A percentile compares a stretch with the other conserved stretches of the same genome.
Conservation (phyloP, 352 stramenopile genomes). For the Phytopythium litorale region DNA sequence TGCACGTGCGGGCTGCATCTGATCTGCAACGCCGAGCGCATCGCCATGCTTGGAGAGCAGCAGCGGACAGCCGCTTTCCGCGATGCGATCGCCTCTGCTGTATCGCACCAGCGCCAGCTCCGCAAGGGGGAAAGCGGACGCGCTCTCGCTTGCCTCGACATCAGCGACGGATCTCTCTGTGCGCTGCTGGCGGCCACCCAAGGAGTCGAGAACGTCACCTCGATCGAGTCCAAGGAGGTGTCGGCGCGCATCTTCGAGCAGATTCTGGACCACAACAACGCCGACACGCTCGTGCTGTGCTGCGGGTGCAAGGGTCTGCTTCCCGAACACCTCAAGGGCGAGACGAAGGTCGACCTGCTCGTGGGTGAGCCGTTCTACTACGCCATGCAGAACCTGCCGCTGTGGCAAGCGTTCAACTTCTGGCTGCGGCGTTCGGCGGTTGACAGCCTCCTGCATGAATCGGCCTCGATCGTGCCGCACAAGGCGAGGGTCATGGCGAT, state of each 20-base stretch:
- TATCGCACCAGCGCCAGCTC: slow-evolving; percentile 12
- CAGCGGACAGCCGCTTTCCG: slow-evolving; percentile 31
- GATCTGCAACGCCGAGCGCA: slow-evolving; percentile 75
- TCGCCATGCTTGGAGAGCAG: slow-evolving; percentile 65
- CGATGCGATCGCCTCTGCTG: slow-evolving; percentile 31
- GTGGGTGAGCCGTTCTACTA: slow-evolving; percentile 83
- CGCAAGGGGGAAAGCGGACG: slow-evolving; percentile 4
- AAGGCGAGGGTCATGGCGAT: slow-evolving; percentile 46
- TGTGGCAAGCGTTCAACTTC: slow-evolving; percentile 84
- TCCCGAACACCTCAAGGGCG: slow-evolving; percentile 48
- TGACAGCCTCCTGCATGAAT: slow-evolving; percentile 23
- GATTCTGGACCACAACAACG: slow-evolving; percentile 48
- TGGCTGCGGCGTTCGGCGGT: slow-evolving; percentile 69
- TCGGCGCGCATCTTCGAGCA: slow-evolving; percentile 75
- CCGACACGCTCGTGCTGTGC: slow-evolving; percentile 52
- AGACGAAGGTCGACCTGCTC: slow-evolving; percentile 50
- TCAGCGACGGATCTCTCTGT: slow-evolving; percentile 70
- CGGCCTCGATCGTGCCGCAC: slow-evolving; percentile 47
- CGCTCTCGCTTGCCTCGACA: slow-evolving; percentile 55
- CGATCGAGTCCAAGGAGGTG: slow-evolving; percentile 79
- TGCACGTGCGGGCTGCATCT: slow-evolving; percentile 76
- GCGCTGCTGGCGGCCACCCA: slow-evolving; percentile 53
- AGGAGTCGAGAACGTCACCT: slow-evolving; percentile 51
- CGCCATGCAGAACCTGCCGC: slow-evolving; percentile 80
- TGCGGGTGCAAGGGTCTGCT: slow-evolving; percentile 66